Conservation (phyloP, 2,329 filamentous ascomycete genomes). For the Fusarium sp. region DNA sequence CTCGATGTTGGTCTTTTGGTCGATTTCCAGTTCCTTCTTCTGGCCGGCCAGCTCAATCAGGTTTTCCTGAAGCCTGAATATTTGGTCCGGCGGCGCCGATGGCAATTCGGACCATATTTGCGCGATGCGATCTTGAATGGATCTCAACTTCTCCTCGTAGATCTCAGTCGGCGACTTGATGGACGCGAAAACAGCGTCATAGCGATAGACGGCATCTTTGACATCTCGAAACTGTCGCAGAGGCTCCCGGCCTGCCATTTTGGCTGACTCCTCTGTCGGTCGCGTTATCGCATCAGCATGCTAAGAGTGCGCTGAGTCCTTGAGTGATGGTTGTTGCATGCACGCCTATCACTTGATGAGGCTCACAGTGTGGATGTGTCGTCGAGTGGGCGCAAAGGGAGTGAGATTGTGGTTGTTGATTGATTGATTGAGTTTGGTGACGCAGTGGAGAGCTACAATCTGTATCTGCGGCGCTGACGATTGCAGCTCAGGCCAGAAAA, state of each 20-base stretch:
- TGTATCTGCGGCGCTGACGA: background rate
- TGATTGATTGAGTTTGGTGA: background rate
- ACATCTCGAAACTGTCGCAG: constrained; percentile 1
- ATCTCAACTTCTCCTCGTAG: background rate
- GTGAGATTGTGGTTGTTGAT: background rate
- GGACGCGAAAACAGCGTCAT: background rate
- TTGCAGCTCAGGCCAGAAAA: background rate
- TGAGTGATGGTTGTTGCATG: fast-evolving
- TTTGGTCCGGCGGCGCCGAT: background rate
- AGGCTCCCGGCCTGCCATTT: constrained; percentile 2
- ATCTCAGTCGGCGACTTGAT: background rate
- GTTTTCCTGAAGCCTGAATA: background rate
- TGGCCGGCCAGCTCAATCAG: background rate
- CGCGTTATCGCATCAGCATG: background rate
- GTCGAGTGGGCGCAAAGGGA: background rate
- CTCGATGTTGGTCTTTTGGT: background rate
- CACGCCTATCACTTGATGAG: background rate
- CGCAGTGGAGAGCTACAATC: background rate
- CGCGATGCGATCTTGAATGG: background rate
- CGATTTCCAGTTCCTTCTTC: constrained; percentile 13
- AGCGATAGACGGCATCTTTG: constrained; percentile 2
- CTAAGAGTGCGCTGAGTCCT: background rate
- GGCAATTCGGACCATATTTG: background rate
- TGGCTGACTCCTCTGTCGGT: background rate
- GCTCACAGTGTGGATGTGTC: background rate